Evolutionary conservation across 352 stramenopile genomes (phyloP).

Genomic region (Globisporangium acanthophoron): DNA sequence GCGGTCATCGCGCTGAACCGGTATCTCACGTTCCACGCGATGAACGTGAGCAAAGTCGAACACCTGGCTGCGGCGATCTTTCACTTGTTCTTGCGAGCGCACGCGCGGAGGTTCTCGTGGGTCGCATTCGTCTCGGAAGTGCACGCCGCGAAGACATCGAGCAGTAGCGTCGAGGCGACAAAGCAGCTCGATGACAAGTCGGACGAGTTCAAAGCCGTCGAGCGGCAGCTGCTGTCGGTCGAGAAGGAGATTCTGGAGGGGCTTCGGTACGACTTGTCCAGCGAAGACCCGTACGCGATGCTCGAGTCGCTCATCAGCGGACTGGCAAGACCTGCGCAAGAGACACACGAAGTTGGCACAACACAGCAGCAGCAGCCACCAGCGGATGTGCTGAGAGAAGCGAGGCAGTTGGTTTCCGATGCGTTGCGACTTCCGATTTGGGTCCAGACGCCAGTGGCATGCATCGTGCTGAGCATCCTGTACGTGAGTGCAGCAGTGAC

Average conservation of each 20-base stretch:
- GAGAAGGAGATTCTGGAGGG: slow-evolving; percentile 68
- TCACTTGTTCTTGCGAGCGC: slow-evolving; percentile 71
- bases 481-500: slow-evolving; percentile 62
- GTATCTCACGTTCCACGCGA: slow-evolving; percentile 72
- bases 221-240: slow-evolving; percentile 51
- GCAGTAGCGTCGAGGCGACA: slow-evolving; percentile 15
- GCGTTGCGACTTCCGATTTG: slow-evolving; percentile 54
- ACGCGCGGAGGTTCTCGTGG: slow-evolving; percentile 54
- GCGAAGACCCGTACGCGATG: slow-evolving; percentile 60
- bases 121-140: slow-evolving; percentile 63
- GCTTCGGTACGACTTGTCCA: slow-evolving; percentile 68
- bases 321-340: slow-evolving; percentile 20
- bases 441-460: slow-evolving; percentile 54
- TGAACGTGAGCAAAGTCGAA: slow-evolving; percentile 58
- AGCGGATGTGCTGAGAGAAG: slow-evolving; percentile 56
- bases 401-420: slow-evolving; percentile 56
- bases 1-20: slow-evolving; percentile 72
- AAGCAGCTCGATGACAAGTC: slow-evolving; percentile 22
- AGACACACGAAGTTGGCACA: slow-evolving; percentile 1
- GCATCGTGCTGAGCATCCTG: slow-evolving; percentile 57
- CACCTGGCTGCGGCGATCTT: slow-evolving; percentile 64
- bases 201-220: slow-evolving; percentile 41
- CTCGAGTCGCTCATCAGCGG: slow-evolving; percentile 58
- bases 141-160: slow-evolving; percentile 50
- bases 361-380: slow-evolving; percentile 19